These are phyloP conservation scores for Curvularia lunata DNA, from an alignment of 2,329 filamentous ascomycete species.

Conservation along the genomic window DNA sequence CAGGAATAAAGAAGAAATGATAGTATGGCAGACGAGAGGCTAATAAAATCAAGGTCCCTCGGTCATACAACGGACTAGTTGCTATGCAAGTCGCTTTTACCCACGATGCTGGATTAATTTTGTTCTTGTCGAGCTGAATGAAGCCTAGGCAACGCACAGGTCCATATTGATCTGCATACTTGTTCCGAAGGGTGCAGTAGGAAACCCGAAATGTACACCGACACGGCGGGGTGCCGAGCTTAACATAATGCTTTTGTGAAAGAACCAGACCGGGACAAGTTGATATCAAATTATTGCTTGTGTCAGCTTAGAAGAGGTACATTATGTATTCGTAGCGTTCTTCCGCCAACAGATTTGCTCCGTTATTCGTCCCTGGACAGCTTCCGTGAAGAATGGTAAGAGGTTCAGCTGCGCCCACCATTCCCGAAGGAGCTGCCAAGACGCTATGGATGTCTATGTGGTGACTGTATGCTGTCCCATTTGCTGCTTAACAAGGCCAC, in stretches of 20 bases:
- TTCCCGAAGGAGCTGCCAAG: not conserved
- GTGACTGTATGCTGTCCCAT: not conserved
- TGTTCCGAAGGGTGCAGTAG: not conserved
- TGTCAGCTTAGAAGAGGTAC: too few relatives aligned
- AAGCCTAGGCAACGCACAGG: not conserved
- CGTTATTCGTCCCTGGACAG: not conserved
- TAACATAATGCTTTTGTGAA: not conserved
- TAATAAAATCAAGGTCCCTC: not conserved
- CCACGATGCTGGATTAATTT: not conserved
- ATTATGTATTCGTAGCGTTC: too few relatives aligned
- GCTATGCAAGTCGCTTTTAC: not conserved
- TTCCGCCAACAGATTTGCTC: not conserved
- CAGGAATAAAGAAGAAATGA: not conserved
- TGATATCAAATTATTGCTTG: not conserved
- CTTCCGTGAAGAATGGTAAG: not conserved
- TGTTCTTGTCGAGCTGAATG: not conserved
- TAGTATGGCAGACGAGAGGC: not conserved
- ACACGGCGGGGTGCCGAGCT: not conserved
- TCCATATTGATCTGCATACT: not conserved
- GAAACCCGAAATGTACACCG: not conserved
- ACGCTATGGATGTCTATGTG: not conserved
- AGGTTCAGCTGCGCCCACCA: not conserved
- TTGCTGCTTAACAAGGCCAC: not conserved
- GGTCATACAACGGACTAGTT: not conserved
- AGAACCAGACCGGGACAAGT: not conserved